Evolutionary conservation across 441 rosid genomes (phyloP), one percentile per base, ranked within the genome.

Genomic region (Adansonia gregorii): DNA sequence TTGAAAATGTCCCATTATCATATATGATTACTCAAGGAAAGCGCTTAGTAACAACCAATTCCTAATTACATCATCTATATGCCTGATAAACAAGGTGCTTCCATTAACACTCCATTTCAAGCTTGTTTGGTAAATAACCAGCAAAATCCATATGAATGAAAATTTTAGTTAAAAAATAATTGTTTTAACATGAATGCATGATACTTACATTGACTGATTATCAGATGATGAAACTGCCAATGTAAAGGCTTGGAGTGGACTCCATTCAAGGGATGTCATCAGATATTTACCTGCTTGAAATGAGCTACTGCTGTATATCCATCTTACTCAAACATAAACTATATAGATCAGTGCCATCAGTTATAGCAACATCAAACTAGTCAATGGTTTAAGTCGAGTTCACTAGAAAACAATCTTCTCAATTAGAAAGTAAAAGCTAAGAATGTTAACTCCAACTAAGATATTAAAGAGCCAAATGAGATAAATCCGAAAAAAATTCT

Each of bases 261-360:
- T 91, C 99, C 99, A 96, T 76, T 96, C 96, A 8, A 94, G 91
- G 14, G 98, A 96, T n/a, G 99, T 96, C 48, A 96, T 80, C 0
- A 97, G 97, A 72, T 81, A 87, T 77, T 93, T 95, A 82, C n/a
- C n/a, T n/a, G n/a, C 69, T 88, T 88, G 70, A 96, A 96, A 83
- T 90, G 98, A 17, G 98, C 98, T 48, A 95, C 90, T 8, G 89
- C 89, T 8, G 95, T 86, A 84, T 88, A 93, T 65, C 88, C 97
- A 22, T 84, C 90, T 97, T 93, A 82, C 69, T 56, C 20, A 70
- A 7, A 46, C 0, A 72, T 24, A 24, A 70, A 7, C 3, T 48
- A 48, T 17, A 31, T 8, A 77, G n/a, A 48, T 39, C 39, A 56
- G 80, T 39, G 48, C 8, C 8, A 51, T 6, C 63, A 35, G 56